Evolutionary conservation across 805 yeast species (phyloP), one percentile per base, ranked within the genome.

Genomic region (Yamadazyma takamatsuzukensis): DNA sequence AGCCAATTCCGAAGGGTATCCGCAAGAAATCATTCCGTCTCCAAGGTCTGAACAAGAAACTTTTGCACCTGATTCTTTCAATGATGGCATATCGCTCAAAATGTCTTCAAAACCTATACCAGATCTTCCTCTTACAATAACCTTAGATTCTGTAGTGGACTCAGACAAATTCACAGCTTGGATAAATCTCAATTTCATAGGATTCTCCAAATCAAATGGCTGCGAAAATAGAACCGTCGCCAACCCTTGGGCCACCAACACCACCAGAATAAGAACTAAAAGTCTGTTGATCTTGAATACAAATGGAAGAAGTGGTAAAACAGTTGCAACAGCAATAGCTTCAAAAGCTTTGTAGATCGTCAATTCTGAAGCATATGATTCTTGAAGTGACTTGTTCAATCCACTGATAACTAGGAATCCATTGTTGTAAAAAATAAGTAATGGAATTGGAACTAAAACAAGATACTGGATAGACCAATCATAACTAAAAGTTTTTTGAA

Each of bases 391-490:
- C 56, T 85, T 87, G 47, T 72, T 73, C 14, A 82, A 40, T 0
- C 85, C 93, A 37, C 78, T 79, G 21, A 85, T 50, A 2, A 78
- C 47, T 37, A 83, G 55, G 37, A 68, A 72, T 5, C 82, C 80
- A 22, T 70, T 56, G 35, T 74, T 70, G 45, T 75, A 70, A n/a
- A 79, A 49, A 21, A 80, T 48, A 21, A 72, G 68, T 3, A 78
- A 61, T 1, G 82, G 60, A 10, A 81, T 32, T 2, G 96, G 96
- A 10, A 82, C 85, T 12, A 81, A 52, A 1, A 79, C 40, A 19
- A 84, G 43, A 47, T 75, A 86, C 53, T 88, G 95, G 12, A 85
- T 43, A 11, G 80, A 68, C 96, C 96, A 88, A 47, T 83, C 95
- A 49, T 82, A 85, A 25, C 80, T 72, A 29, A 73, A 70, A 4